Evolutionary conservation across 2,329 filamentous ascomycete genomes (phyloP).

Genomic region (Pestalotiopsis sp.): DNA sequence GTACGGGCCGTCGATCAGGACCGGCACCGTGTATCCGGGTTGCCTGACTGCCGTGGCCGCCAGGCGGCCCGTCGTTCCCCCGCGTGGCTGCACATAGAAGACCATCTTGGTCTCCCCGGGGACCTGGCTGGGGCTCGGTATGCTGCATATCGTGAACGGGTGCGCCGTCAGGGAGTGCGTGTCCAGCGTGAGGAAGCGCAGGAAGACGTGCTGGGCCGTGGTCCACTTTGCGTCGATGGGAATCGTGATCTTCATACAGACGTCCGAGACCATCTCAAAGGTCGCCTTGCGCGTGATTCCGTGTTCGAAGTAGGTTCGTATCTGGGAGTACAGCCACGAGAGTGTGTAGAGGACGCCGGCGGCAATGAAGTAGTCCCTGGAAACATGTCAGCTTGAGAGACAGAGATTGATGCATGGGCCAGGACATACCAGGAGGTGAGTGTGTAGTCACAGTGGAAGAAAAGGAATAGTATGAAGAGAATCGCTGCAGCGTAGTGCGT

Average conservation of each 20-base stretch:
- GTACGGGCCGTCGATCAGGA: slow-evolving; percentile 60
- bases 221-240: slow-evolving; percentile 45
- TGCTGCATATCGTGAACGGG: slow-evolving; percentile 56
- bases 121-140: slow-evolving; percentile 30
- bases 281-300: slow-evolving; percentile 44
- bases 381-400: background rate
- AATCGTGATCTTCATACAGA: slow-evolving; percentile 42
- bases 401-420: background rate
- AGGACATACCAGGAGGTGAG: slow-evolving; percentile 49
- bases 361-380: slow-evolving; percentile 61
- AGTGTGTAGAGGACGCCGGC: slow-evolving; percentile 51
- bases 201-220: slow-evolving; percentile 55
- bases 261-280: slow-evolving; percentile 38
- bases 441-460: slow-evolving; percentile 58
- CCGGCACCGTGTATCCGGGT: slow-evolving; percentile 37
- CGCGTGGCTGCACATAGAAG: slow-evolving; percentile 52
- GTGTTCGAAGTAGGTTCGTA: slow-evolving; percentile 49
- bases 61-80: slow-evolving; percentile 50
- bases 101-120: slow-evolving; percentile 38
- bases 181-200: slow-evolving; percentile 49
- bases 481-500: slow-evolving; percentile 53
- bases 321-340: slow-evolving; percentile 44
- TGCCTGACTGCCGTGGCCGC: slow-evolving; percentile 36
- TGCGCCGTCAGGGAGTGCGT: slow-evolving; percentile 46
- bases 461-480: slow-evolving; percentile 59